A percentile compares a stretch with the other conserved stretches of the same genome.
These are phyloP conservation scores for Amylostereum chailletii DNA, from an alignment of 1,284 basidiomycete genomes.

Conservation along the genomic window DNA sequence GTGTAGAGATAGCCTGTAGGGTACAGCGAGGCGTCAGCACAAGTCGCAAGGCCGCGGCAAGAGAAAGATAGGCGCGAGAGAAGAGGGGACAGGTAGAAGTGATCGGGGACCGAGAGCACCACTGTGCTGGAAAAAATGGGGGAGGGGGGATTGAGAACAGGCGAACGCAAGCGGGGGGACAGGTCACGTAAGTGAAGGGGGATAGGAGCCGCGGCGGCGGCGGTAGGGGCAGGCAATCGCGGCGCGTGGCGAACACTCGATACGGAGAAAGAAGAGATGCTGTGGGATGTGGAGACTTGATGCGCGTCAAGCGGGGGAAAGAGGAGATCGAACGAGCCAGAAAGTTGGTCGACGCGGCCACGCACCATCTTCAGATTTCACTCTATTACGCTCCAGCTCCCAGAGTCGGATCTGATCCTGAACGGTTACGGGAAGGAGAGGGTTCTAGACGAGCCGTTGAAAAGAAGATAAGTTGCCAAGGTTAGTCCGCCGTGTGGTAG, in stretches of 20 bases:
- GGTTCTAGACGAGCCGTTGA: constrained; percentile 46
- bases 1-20: constrained; percentile 77
- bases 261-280: constrained; percentile 8
- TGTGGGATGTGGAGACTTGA: constrained; percentile 13
- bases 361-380: constrained; percentile 80
- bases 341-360: constrained; percentile 3
- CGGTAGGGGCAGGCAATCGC: too few relatives aligned
- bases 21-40: not conserved
- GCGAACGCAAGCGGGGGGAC: too few relatives aligned
- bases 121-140: too few relatives aligned
- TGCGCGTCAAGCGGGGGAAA: not conserved
- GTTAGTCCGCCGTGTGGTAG: not conserved
- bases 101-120: too few relatives aligned
- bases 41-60: constrained; percentile 4
- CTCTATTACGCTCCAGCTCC: constrained; percentile 93
- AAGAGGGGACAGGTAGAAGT: too few relatives aligned
- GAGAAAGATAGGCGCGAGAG: not conserved
- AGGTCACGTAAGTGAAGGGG: too few relatives aligned
- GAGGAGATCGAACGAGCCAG: not conserved
- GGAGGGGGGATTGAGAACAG: too few relatives aligned
- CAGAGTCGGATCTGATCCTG: constrained; percentile 98
- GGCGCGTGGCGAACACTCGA: too few relatives aligned
- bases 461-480: not conserved
- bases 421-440: constrained; percentile 88
- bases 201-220: too few relatives aligned